These are phyloP conservation scores for Cladosporium halotolerans DNA, from an alignment of 2,329 filamentous ascomycete genomes.

Conservation along the genomic window DNA sequence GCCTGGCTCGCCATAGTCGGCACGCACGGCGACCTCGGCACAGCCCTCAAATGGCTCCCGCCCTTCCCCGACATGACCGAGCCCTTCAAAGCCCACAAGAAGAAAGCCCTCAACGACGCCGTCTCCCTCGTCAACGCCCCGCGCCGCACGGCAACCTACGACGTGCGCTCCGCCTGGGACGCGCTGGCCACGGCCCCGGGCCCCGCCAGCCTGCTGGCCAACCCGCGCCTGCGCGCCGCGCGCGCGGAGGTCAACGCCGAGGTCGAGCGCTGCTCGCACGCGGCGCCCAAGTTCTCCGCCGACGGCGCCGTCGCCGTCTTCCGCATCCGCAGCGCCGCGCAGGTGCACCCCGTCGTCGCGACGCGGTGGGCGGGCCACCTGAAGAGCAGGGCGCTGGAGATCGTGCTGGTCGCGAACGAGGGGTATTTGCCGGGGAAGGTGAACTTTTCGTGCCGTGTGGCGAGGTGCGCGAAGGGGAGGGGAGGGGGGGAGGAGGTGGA, in stretches of 20 bases:
- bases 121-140: slow-evolving; percentile 61
- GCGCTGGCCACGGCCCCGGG: slow-evolving; percentile 47
- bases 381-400: slow-evolving; percentile 53
- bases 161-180: slow-evolving; percentile 56
- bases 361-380: slow-evolving; percentile 60
- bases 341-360: slow-evolving; percentile 62
- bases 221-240: slow-evolving; percentile 47
- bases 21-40: slow-evolving; percentile 62
- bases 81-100: slow-evolving; percentile 55
- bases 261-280: slow-evolving; percentile 55
- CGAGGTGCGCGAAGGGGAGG: slow-evolving; percentile 48
- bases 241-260: slow-evolving; percentile 55
- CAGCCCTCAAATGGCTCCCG: slow-evolving; percentile 56
- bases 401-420: slow-evolving; percentile 61
- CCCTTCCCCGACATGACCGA: slow-evolving; percentile 61
- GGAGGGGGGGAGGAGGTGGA: slow-evolving; percentile 49
- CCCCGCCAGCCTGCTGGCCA: slow-evolving; percentile 47
- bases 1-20: slow-evolving; percentile 60
- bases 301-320: slow-evolving; percentile 59
- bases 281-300: slow-evolving; percentile 56
- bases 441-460: slow-evolving; percentile 61
- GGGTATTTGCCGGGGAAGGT: slow-evolving; percentile 58
- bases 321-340: slow-evolving; percentile 53
- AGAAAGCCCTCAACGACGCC: slow-evolving; percentile 56
- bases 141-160: slow-evolving; percentile 54